Conservation (phyloP, 441 rosid species). For the Pelargonium myrrhifolium region DNA sequence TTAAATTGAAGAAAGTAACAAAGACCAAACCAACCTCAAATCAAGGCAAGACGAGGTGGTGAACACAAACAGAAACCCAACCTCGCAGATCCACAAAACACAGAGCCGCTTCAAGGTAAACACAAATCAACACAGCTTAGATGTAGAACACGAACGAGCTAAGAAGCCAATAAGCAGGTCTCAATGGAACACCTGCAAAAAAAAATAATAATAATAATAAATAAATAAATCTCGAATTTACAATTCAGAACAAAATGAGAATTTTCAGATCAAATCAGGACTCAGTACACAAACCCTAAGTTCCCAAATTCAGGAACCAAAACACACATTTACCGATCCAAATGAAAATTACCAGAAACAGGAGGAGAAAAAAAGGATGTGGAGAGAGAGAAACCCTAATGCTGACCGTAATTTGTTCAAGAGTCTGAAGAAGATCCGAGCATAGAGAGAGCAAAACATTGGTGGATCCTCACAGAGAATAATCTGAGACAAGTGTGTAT, state of each 20-base stretch:
- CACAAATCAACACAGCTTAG: neutral
- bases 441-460: constrained; percentile 6
- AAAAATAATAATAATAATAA: no score
- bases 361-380: neutral
- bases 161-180: neutral
- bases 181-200: neutral
- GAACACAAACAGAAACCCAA: constrained; percentile 16
- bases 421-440: constrained; percentile 25
- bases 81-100: constrained; percentile 2
- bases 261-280: constrained; percentile 5
- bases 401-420: constrained; percentile 35
- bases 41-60: constrained; percentile 25
- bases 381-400: constrained; percentile 18
- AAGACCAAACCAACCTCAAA: constrained; percentile 29
- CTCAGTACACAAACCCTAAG: constrained; percentile 16
- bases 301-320: neutral
- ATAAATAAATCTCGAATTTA: neutral
- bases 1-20: constrained; percentile 6
- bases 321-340: constrained; percentile 14
- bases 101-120: no score
- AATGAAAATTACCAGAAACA: constrained; percentile 14
- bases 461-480: neutral
- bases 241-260: neutral
- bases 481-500: neutral
- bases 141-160: neutral